phyloP scores from a whole-genome alignment of 192 early-diverging fungal genomes.

The Geranomyces variabilis region DNA sequence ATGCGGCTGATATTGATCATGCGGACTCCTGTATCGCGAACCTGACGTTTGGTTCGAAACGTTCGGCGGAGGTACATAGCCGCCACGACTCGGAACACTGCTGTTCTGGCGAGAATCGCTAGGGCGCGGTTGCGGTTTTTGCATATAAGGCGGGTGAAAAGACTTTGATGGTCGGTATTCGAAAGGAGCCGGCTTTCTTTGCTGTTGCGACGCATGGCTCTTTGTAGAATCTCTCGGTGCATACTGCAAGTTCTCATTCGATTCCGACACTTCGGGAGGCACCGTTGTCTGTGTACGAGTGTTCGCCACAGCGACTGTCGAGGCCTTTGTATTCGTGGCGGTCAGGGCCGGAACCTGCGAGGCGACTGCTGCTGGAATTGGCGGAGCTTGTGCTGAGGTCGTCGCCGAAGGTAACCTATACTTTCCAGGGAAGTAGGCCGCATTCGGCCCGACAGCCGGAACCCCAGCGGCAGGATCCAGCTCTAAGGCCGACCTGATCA shows the following conservation, averaged over 20 bases:
- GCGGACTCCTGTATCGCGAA: background rate
- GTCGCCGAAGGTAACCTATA: background rate
- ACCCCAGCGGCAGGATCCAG: background rate
- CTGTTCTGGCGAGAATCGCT: background rate
- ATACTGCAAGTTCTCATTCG: no score
- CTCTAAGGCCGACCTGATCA: no score
- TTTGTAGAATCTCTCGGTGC: no score
- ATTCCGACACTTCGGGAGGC: no score
- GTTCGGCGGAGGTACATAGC: background rate
- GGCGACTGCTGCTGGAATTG: no score
- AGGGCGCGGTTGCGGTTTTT: background rate
- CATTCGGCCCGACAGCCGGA: background rate
- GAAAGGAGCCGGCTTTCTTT: background rate
- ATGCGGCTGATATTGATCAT: no score
- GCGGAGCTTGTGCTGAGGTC: background rate
- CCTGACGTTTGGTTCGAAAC: background rate
- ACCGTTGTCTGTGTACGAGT: background rate
- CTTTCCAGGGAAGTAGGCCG: slow-evolving; percentile 2
- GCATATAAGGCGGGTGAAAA: background rate
- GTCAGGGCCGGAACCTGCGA: background rate
- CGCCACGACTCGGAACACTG: background rate
- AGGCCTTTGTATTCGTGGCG: background rate
- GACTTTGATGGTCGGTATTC: slow-evolving; percentile 1
- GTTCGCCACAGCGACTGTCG: background rate
- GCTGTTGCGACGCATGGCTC: background rate